Conservation (phyloP, 1,284 basidiomycete species). For the Coniophora puteana region DNA sequence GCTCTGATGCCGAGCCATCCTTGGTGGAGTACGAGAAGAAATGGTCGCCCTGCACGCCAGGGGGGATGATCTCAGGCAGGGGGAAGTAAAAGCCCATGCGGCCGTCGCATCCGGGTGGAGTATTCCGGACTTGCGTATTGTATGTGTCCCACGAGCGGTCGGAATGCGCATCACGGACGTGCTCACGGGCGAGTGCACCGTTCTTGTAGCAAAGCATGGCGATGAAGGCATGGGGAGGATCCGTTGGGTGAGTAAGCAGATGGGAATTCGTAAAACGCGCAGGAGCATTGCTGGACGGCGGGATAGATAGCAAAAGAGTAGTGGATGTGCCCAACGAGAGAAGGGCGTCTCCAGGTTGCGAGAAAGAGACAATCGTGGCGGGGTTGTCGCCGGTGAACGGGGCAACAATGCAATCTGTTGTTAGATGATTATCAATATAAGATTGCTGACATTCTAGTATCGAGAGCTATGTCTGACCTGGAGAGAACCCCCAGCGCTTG, state of each 20-base stretch:
- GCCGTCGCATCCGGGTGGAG: conserved; percentile 59
- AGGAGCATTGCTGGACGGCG: conserved; percentile 54
- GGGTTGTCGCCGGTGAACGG: conserved; percentile 94
- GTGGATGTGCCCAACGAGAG: conserved; percentile 92
- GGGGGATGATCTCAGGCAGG: conserved; percentile 82
- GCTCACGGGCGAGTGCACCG: conserved; percentile 78
- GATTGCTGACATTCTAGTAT: background rate
- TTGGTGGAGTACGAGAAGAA: conserved; percentile 54
- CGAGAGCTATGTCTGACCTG: conserved; percentile 38
- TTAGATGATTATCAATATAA: conserved; percentile 1
- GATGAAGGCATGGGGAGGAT: conserved; percentile 63
- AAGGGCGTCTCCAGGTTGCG: conserved; percentile 80
- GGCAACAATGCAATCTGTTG: conserved; percentile 72
- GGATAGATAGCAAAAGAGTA: conserved; percentile 79
- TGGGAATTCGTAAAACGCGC: conserved; percentile 73
- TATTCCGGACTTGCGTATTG: conserved; percentile 61
- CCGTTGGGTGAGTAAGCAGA: conserved; percentile 67
- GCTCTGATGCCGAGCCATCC: too few species aligned
- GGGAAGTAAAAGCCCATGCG: conserved; percentile 71
- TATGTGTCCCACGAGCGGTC: conserved; percentile 66
- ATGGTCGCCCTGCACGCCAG: conserved; percentile 64
- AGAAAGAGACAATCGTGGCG: conserved; percentile 79
- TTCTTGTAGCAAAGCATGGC: conserved; percentile 87
- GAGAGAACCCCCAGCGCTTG: conserved; percentile 70
- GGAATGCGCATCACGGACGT: conserved; percentile 71